A percentile compares a stretch with the other conserved stretches of the same genome.
These are phyloP conservation scores for Nitzschia putrida DNA, from an alignment of 108 stramenopile species.

Conservation along the genomic window DNA sequence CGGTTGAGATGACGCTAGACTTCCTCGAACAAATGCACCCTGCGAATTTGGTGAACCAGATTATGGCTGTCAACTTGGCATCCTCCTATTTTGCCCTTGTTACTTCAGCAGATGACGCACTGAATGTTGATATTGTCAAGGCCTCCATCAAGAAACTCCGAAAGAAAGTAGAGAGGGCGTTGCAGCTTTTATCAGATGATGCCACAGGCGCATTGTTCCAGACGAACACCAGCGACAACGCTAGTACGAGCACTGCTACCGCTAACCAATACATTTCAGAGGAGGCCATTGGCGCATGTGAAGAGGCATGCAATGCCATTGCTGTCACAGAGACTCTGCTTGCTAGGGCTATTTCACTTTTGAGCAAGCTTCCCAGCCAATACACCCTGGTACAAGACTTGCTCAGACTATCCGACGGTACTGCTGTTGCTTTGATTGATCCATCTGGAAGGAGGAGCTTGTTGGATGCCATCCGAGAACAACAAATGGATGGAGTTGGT, in stretches of 20 bases:
- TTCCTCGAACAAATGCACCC: constrained; percentile 86
- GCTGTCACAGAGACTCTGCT: constrained; percentile 70
- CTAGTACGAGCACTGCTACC: constrained; percentile 23
- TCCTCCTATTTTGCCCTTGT: constrained; percentile 69
- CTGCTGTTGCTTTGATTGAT: constrained; percentile 42
- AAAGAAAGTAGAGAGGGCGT: constrained; percentile 52
- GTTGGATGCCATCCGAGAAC: constrained; percentile 57
- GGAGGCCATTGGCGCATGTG: constrained; percentile 69
- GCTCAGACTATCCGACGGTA: constrained; percentile 54
- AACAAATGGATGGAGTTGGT: constrained; percentile 11
- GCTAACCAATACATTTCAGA: constrained; percentile 53
- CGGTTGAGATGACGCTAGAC: constrained; percentile 79
- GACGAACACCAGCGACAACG: constrained; percentile 1
- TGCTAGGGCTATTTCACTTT: constrained; percentile 64
- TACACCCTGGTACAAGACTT: constrained; percentile 65
- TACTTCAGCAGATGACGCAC: constrained; percentile 53
- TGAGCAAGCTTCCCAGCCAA: constrained; percentile 68
- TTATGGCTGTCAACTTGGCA: constrained; percentile 73
- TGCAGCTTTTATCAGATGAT: constrained; percentile 66
- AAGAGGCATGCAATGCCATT: constrained; percentile 71
- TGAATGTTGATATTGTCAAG: constrained; percentile 49
- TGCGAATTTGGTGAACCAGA: constrained; percentile 71
- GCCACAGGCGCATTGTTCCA: constrained; percentile 41
- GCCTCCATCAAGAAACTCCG: constrained; percentile 46
- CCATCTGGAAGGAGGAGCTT: constrained; percentile 48